Evolutionary conservation across 2,329 filamentous ascomycete genomes (phyloP), one percentile per base, ranked within the genome.

Genomic region (Ophiostoma populinum): DNA sequence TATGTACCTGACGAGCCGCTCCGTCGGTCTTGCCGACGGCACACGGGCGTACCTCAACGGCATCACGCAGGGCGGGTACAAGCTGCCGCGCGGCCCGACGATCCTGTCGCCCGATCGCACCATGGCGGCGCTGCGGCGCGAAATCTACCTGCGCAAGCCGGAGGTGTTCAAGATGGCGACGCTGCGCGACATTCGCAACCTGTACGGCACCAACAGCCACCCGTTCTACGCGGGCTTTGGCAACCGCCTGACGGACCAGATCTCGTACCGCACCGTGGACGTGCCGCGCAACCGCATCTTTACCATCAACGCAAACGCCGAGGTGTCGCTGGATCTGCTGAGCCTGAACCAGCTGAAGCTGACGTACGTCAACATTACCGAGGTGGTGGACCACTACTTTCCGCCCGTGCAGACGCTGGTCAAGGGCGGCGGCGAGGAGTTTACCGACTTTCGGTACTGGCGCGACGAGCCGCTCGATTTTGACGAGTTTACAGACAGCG

Each of bases 91-190:
- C 45, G 90, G 92, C 0, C 90, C 90, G 0, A 92, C 92, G 0
- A 95, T 98, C 43, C 74, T 94, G 55, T 92, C 81, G 24, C 92
- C 90, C 0, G 90, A 98, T 55, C 70, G 90, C 36, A 95, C 86
- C 1, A 92, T 95, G 59, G 86, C 92, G 7, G 92, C 90, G 1
- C 58, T 98, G 20, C 70, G 90, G 38, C 75, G 90, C 32, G 90
- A 98, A 53, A 73, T 98, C 6, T 98, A 98, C 52, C 65, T 98
- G 18, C 74, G 90, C 35, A 95, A 98, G 54, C 92, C 90, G 0
- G 86, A 98, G 51, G 83, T 98, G 7, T 98, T 98, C 70, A 98
- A 98, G 58, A 98, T 98, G 92, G 85, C 90, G 2, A 98, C 90
- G 43, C 61, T 98, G 15, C 75, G 90, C 26, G 90, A 98, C 53